phyloP scores from a whole-genome alignment of 163 green algal species.

The Chloromonas sp. region DNA sequence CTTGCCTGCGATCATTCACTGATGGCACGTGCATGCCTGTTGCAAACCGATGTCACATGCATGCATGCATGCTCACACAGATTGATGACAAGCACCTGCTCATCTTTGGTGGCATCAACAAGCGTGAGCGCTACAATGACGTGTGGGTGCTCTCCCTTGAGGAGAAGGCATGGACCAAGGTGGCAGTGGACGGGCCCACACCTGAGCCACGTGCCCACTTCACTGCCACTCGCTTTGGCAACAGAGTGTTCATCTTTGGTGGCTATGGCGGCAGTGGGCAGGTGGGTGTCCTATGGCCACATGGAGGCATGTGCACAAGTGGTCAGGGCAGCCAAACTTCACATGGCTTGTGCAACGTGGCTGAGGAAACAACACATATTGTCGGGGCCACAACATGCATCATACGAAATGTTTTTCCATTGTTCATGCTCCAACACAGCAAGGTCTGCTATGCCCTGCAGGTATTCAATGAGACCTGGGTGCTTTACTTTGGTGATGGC shows the following conservation, averaged over 20 bases:
- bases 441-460: too few species aligned
- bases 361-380: too few species aligned
- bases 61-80: conserved; percentile 16
- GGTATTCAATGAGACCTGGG: conserved; percentile 71
- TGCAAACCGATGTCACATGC: too few species aligned
- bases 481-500: conserved; percentile 50
- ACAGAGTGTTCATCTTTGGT: conserved; percentile 68
- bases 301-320: too few species aligned
- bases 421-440: too few species aligned
- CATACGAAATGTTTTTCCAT: too few species aligned
- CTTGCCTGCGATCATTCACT: too few species aligned
- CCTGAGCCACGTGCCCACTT: conserved; percentile 69
- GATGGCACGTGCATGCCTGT: too few species aligned
- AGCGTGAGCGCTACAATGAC: conserved; percentile 68
- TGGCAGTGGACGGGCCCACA: conserved; percentile 28
- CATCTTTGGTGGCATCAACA: conserved; percentile 74
- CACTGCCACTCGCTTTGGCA: conserved; percentile 59
- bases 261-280: conserved; percentile 74
- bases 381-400: too few species aligned
- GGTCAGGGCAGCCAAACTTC: too few species aligned
- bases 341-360: too few species aligned
- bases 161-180: conserved; percentile 51
- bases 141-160: conserved; percentile 64
- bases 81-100: conserved; percentile 63
- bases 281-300: background rate